These are phyloP conservation scores for Phytophthora europaea DNA, from an alignment of 352 stramenopile species.

Conservation along the genomic window DNA sequence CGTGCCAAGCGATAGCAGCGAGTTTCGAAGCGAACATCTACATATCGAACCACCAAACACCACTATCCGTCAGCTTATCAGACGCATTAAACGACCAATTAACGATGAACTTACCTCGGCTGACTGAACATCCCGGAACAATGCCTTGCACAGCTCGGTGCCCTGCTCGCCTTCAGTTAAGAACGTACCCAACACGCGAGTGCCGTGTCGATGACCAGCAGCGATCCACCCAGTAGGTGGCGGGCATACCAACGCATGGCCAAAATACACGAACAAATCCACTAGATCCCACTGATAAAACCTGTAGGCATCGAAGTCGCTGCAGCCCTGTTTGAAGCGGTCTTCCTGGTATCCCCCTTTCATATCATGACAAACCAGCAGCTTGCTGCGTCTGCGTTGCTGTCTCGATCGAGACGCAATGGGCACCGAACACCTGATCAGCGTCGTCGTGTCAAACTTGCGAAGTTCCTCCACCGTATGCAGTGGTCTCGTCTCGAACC, in stretches of 20 bases:
- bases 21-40: constrained; percentile 50
- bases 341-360: constrained; percentile 57
- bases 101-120: constrained; percentile 35
- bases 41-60: background rate
- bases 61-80: background rate
- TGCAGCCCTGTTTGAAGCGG: constrained; percentile 50
- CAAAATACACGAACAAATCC: constrained; percentile 71
- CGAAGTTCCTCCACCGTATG: constrained; percentile 43
- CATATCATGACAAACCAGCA: constrained; percentile 73
- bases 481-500: constrained; percentile 43
- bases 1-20: constrained; percentile 45
- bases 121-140: constrained; percentile 39
- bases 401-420: constrained; percentile 37
- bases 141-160: constrained; percentile 30
- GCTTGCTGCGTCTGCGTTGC: constrained; percentile 47
- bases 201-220: constrained; percentile 58
- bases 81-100: background rate
- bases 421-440: constrained; percentile 29
- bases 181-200: constrained; percentile 56
- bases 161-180: constrained; percentile 54
- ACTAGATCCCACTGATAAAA: constrained; percentile 70
- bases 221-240: constrained; percentile 55
- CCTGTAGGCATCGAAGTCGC: constrained; percentile 48
- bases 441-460: constrained; percentile 25
- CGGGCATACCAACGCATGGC: constrained; percentile 59